Conservation (phyloP, 2,329 filamentous ascomycete species). For the Dendryphion nanum region DNA sequence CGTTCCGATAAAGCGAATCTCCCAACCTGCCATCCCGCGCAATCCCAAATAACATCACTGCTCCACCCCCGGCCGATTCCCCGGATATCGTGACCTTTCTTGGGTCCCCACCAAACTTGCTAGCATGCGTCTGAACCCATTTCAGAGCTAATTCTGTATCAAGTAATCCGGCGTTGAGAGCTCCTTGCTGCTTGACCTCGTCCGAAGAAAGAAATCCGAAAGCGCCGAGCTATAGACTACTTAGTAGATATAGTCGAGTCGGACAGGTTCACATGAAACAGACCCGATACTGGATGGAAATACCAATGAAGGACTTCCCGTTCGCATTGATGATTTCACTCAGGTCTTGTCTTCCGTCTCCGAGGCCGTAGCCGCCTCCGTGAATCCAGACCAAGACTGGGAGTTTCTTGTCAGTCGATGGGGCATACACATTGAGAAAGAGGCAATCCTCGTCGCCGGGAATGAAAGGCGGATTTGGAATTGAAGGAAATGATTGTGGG, state of each 20-base stretch:
- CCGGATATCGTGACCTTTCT: constrained; percentile 35
- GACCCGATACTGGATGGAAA: constrained; percentile 54
- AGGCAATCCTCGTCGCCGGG: constrained; percentile 33
- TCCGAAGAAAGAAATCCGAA: constrained; percentile 45
- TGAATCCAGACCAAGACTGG: constrained; percentile 35
- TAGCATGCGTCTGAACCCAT: constrained; percentile 53
- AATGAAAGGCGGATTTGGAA: constrained; percentile 1
- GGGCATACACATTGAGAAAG: constrained; percentile 39
- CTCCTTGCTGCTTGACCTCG: constrained; percentile 37
- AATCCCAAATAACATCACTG: constrained; percentile 40
- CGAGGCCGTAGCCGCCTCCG: constrained; percentile 39
- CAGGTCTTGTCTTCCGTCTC: constrained; percentile 40
- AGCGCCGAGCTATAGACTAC: constrained; percentile 38
- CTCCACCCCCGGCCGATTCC: constrained; percentile 38
- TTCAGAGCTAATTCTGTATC: constrained; percentile 52
- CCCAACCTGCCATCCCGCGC: constrained; percentile 34
- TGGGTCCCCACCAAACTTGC: constrained; percentile 24
- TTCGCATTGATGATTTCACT: constrained; percentile 47
- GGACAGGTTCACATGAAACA: neutral
- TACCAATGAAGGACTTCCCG: constrained; percentile 47
- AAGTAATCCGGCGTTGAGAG: constrained; percentile 40
- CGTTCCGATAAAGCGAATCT: constrained; percentile 35
- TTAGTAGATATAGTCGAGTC: neutral
- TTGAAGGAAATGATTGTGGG: constrained; percentile 12
- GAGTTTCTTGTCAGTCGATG: constrained; percentile 13